Base-by-base conservation (phyloP, 1,284 basidiomycete genomes). In the Cryptococcus sp. region DNA sequence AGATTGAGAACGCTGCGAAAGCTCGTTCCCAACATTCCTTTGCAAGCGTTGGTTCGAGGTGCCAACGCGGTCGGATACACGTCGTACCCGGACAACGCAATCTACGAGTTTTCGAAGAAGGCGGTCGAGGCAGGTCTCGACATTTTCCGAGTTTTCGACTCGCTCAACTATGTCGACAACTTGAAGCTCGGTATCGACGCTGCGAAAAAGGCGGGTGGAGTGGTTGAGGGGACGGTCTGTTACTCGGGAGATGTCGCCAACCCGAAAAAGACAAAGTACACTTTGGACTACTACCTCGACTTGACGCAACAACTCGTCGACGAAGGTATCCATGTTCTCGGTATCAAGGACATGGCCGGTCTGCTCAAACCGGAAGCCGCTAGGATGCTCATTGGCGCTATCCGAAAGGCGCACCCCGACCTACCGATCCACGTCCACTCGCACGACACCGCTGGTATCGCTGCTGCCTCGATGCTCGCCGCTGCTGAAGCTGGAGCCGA, bases 341-440 rank as follows among this genome's bases (percentile, higher is more conserved):
- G 91, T 73, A 89, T 99, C 76, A 99, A 99, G 79, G 95, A 99
- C 71, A 99, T 99, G 95, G 95, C 95, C 56, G 95, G 95, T 72
- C 75, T 99, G 45, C 79, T 99, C 63, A 99, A 97, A 74, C 95
- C 95, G 32, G 80, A 89, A 65, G 86, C 95, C 41, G 95, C 94
- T 14, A 91, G 78, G 59, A 68, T 95, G 86, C 85, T 99, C 59
- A 83, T 99, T 65, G 85, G 90, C 58, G 85, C 91, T 22, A 92
- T 99, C 73, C 85, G 95, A 72, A 82, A 90, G 77, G 92, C 87
- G 65, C 88, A 97, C 76, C 95, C 95, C 34, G 91, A 97, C 72
- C 82, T 99, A 53, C 92, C 94, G 36, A 98, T 99, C 72, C 95
- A 99, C 73, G 93, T 99, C 38, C 95, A 99, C 79, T 97, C 95